Evolutionary conservation across 352 stramenopile genomes (phyloP).

Genomic region (Phytophthora vignae): DNA sequence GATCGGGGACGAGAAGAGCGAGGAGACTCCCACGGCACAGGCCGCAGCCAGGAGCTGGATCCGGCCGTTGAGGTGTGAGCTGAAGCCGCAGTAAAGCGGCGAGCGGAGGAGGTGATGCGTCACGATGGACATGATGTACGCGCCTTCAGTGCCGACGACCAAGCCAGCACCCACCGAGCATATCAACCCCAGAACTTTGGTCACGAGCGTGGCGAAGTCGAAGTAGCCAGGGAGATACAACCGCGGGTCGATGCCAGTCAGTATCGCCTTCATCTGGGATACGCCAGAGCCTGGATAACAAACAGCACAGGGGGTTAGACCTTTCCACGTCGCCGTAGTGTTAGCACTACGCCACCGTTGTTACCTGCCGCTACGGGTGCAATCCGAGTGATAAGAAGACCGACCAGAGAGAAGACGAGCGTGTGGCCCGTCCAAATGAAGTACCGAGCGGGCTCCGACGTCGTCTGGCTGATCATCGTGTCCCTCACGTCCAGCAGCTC

Average conservation of each 20-base stretch:
- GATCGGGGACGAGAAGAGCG: constrained; percentile 93
- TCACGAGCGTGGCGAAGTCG: constrained; percentile 64
- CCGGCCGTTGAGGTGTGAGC: constrained; percentile 66
- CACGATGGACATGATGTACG: constrained; percentile 94
- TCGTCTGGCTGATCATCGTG: constrained; percentile 45
- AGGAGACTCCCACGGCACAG: constrained; percentile 90
- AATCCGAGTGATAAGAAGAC: constrained; percentile 63
- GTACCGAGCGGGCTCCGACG: constrained; percentile 44
- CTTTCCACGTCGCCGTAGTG: not conserved
- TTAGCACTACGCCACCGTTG: not conserved
- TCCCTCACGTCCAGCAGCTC: constrained; percentile 47
- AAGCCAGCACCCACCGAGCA: constrained; percentile 94
- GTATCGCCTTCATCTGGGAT: constrained; percentile 68
- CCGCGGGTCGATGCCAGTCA: constrained; percentile 77
- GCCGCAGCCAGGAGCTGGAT: constrained; percentile 90
- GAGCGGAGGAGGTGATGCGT: constrained; percentile 89
- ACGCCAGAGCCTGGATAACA: constrained; percentile 43
- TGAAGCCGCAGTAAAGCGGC: constrained; percentile 68
- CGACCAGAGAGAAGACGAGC: constrained; percentile 64
- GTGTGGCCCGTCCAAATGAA: constrained; percentile 70
- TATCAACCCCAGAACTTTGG: constrained; percentile 92
- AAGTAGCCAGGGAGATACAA: constrained; percentile 83
- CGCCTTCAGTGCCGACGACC: constrained; percentile 97
- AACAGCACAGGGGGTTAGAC: not conserved
- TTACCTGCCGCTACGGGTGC: constrained; percentile 64